Percentiles rank a stretch among this genome's conserved stretches.
phyloP scores from a whole-genome alignment of 176 grass and related monocot genomes.

The Phoenix roebelenii region DNA sequence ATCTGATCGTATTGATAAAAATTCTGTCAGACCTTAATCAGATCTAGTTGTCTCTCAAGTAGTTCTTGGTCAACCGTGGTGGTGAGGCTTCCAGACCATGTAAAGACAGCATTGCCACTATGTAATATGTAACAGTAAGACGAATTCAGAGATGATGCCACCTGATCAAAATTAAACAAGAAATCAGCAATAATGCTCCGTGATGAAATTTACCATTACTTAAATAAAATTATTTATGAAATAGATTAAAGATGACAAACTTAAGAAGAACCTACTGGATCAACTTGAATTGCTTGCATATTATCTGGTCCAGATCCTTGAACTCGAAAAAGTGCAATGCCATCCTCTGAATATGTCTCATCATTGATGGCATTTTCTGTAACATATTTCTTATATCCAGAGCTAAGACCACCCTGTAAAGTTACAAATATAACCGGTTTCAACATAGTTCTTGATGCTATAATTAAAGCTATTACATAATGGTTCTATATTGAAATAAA shows the following conservation, averaged over 20 bases:
- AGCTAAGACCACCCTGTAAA: conserved; percentile 80
- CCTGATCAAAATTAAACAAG: conserved; percentile 46
- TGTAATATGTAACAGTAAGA: conserved; percentile 98
- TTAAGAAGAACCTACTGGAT: conserved; percentile 46
- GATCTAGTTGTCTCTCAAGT: conserved; percentile 88
- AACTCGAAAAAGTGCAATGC: conserved; percentile 69
- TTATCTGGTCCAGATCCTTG: conserved; percentile 98
- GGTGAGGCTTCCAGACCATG: conserved; percentile 81
- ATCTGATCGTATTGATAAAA: conserved; percentile 7
- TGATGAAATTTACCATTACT: no score
- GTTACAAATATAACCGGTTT: not conserved
- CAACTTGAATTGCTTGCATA: conserved; percentile 99
- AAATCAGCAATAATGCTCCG: not conserved
- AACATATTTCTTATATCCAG: conserved; percentile 74
- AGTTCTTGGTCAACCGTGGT: conserved; percentile 90
- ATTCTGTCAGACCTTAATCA: conserved; percentile 73
- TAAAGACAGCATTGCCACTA: conserved; percentile 78
- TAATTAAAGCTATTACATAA: conserved; percentile 12
- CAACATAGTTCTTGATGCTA: not conserved
- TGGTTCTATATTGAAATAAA: not conserved
- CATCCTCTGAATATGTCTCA: conserved; percentile 87
- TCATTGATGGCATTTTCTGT: conserved; percentile 52
- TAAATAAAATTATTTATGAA: no score
- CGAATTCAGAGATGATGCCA: conserved; percentile 77
- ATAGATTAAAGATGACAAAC: conserved; percentile 10